Evolutionary conservation across 352 stramenopile genomes (phyloP).

Genomic region (Globisporangium spiculum): DNA sequence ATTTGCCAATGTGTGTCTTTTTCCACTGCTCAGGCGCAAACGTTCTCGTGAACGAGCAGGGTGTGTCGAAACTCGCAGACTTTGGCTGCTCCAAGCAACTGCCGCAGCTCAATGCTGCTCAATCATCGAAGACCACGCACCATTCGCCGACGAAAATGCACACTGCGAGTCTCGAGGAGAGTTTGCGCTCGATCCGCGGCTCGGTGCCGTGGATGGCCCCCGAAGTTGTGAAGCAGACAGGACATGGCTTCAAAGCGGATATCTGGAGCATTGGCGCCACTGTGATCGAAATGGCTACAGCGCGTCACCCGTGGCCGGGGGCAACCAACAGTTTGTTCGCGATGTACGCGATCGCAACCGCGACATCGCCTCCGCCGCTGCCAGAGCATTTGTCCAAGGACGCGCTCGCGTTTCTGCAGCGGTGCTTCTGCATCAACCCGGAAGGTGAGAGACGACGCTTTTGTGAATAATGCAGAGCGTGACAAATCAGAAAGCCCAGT

Average conservation of each 20-base stretch:
- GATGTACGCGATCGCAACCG: conserved; percentile 70
- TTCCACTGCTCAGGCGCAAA: conserved; percentile 55
- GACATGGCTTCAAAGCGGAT: conserved; percentile 72
- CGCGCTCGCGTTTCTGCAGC: conserved; percentile 51
- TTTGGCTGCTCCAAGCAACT: conserved; percentile 90
- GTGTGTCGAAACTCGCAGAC: conserved; percentile 86
- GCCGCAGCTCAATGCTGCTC: conserved; percentile 27
- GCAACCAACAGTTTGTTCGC: conserved; percentile 58
- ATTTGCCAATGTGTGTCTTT: neutral
- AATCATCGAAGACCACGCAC: neutral
- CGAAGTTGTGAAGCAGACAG: conserved; percentile 73
- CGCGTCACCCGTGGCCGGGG: conserved; percentile 59
- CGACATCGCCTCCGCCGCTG: conserved; percentile 48
- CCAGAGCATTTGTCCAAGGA: conserved; percentile 45
- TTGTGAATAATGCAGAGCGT: neutral
- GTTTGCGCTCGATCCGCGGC: conserved; percentile 74
- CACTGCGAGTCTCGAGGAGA: conserved; percentile 82
- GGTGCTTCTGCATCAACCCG: conserved; percentile 75
- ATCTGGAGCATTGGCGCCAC: conserved; percentile 83
- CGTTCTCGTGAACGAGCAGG: conserved; percentile 86
- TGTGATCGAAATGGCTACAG: conserved; percentile 82
- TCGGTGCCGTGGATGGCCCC: conserved; percentile 87
- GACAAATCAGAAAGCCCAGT: neutral
- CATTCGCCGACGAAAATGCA: conserved; percentile 27
- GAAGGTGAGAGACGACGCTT: conserved; percentile 23